These are phyloP conservation scores for Chlamydomonas incerta DNA, from an alignment of 139 green algal genomes.

Conservation along the genomic window DNA sequence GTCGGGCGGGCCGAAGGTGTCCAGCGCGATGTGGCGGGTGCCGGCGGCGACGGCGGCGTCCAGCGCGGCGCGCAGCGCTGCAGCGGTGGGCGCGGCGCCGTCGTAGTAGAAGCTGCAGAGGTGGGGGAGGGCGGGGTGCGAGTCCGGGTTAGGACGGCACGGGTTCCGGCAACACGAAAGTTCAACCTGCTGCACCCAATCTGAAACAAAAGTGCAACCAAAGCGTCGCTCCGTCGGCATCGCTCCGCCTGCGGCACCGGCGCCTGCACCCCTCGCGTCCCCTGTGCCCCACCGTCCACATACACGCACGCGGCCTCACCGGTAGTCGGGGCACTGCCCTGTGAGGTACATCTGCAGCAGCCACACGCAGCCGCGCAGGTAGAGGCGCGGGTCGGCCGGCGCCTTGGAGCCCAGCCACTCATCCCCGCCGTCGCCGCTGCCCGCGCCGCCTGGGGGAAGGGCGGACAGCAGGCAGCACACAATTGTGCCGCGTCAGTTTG, in stretches of 20 bases:
- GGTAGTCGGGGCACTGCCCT: conserved; percentile 74
- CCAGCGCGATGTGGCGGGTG: not conserved
- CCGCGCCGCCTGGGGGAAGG: too few species aligned
- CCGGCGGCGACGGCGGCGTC: not conserved
- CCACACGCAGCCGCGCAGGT: conserved; percentile 79
- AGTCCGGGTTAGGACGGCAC: too few species aligned
- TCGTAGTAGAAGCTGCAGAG: conserved; percentile 44
- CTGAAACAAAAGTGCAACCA: too few species aligned
- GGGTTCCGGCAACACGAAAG: too few species aligned
- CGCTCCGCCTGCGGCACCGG: not conserved
- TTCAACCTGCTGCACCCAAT: too few species aligned
- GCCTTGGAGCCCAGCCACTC: conserved; percentile 7
- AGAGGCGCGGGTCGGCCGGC: conserved; percentile 33
- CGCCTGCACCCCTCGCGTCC: not conserved
- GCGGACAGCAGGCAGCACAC: too few species aligned
- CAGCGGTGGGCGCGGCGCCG: conserved; percentile 23
- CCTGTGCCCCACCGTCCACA: not conserved
- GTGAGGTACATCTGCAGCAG: conserved; percentile 83
- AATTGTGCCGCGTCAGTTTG: too few species aligned
- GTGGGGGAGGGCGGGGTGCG: too few species aligned
- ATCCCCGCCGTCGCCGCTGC: not conserved
- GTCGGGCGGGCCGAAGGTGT: conserved; percentile 5
- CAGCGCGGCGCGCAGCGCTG: conserved; percentile 6
- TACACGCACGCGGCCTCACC: conserved; percentile 38
- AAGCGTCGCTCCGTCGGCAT: too few species aligned